Evolutionary conservation across 768 basidiomycete genomes (phyloP).

Genomic region (Tephrocybe rancida): DNA sequence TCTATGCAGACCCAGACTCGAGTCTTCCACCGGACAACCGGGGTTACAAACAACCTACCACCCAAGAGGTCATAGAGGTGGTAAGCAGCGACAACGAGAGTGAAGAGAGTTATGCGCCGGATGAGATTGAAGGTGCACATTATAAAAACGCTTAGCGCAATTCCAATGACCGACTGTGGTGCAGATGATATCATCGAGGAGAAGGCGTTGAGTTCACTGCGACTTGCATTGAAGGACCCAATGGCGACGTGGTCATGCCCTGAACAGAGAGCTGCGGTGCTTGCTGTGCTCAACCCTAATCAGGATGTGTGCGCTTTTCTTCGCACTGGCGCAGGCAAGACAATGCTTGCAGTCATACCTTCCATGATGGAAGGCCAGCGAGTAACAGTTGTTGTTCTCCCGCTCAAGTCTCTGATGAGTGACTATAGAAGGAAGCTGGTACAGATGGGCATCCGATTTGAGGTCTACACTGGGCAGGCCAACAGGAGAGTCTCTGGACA

Average conservation of each 20-base stretch:
- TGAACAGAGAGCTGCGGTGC: background rate
- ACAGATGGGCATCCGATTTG: background rate
- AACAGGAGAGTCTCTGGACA: background rate
- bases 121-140: no score
- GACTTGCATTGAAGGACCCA: background rate
- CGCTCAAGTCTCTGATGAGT: background rate
- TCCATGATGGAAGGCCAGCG: background rate
- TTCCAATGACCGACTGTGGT: no score
- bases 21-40: no score
- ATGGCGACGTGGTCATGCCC: background rate
- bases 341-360: constrained; percentile 6
- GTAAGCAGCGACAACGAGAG: no score
- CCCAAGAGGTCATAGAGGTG: no score
- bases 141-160: no score
- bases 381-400: background rate
- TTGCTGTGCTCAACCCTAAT: background rate
- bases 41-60: no score
- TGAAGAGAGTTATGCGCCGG: no score
- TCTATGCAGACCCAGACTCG: no score
- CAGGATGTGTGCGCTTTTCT: background rate
- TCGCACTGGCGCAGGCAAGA: background rate
- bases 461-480: background rate
- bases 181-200: no score
- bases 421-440: background rate
- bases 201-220: background rate